Evolutionary conservation across 1,284 basidiomycete genomes (phyloP), one percentile per base, ranked within the genome.

Genomic region (Tilletia setariae): DNA sequence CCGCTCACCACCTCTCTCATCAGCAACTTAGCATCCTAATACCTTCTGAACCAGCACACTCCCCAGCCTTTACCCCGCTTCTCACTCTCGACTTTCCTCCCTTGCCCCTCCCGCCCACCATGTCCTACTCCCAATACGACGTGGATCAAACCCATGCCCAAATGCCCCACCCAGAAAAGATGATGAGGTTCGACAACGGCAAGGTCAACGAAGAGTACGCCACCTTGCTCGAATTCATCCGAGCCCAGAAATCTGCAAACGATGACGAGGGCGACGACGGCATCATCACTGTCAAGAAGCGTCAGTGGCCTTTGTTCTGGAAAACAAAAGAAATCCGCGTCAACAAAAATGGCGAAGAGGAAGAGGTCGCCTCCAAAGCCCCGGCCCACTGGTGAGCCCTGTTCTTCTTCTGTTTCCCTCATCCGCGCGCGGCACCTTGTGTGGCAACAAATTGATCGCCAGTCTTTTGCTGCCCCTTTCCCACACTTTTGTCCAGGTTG

Each of bases 271-370:
- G 74, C 30, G 63, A 71, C 44, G 75, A 79, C 63, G 78, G 75
- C 65, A 64, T 74, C 35, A 74, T 64, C 66, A 67, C 80, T 66
- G 76, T 81, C 67, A 79, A 76, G 74, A 79, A 79, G 74, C 80
- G 80, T 70, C 64, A 72, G 66, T 76, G 69, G 65, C 72, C 74
- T 64, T 65, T 68, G 51, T 78, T 78, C 65, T 82, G 80, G 80
- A 76, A 82, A 75, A 74, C 72, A 62, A 73, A 69, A 30, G 79
- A 82, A 70, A 49, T 79, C 61, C 79, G 80, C 63, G 78, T 82
- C 65, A 81, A 82, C 79, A 82, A 82, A 77, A 71, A 79, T 68
- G 80, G 80, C 25, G 80, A 82, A 70, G 75, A 67, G 67, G 77
- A 81, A 71, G 72, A 76, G 64, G 71, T 82, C 46, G 72, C 80